These are phyloP conservation scores for Prunus armeniaca DNA, from an alignment of 306 rosid genomes.

Conservation along the genomic window DNA sequence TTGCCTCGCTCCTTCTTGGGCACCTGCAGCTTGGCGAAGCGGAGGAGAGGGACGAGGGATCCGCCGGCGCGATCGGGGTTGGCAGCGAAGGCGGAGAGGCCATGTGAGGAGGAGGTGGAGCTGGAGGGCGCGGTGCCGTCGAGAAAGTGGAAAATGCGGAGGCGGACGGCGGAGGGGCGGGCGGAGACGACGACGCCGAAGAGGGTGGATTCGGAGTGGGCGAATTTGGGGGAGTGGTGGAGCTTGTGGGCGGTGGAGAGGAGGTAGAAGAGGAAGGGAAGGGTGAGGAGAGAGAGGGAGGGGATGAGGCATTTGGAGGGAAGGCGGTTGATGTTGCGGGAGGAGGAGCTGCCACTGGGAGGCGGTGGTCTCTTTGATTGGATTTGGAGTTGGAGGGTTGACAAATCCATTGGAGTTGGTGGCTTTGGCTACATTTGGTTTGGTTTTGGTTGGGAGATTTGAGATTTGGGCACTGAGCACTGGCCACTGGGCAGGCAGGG, in stretches of 20 bases:
- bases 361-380: background rate
- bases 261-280: conserved; percentile 52
- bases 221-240: conserved; percentile 38
- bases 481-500: background rate
- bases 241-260: conserved; percentile 42
- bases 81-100: conserved; percentile 19
- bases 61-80: conserved; percentile 7
- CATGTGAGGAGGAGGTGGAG: conserved; percentile 20
- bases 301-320: conserved; percentile 36
- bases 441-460: background rate
- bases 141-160: conserved; percentile 41
- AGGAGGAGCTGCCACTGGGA: background rate
- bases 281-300: conserved; percentile 25
- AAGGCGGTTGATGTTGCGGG: background rate
- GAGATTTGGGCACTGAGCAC: background rate
- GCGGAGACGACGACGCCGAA: conserved; percentile 36
- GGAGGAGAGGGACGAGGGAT: conserved; percentile 22
- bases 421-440: background rate
- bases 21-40: conserved; percentile 35
- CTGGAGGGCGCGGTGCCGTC: conserved; percentile 17
- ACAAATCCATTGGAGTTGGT: background rate
- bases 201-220: conserved; percentile 33
- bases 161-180: conserved; percentile 17
- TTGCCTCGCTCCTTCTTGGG: conserved; percentile 33
- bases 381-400: conserved; percentile 9